phyloP scores from a whole-genome alignment of 1,284 basidiomycete species.

The Ustilago nuda region DNA sequence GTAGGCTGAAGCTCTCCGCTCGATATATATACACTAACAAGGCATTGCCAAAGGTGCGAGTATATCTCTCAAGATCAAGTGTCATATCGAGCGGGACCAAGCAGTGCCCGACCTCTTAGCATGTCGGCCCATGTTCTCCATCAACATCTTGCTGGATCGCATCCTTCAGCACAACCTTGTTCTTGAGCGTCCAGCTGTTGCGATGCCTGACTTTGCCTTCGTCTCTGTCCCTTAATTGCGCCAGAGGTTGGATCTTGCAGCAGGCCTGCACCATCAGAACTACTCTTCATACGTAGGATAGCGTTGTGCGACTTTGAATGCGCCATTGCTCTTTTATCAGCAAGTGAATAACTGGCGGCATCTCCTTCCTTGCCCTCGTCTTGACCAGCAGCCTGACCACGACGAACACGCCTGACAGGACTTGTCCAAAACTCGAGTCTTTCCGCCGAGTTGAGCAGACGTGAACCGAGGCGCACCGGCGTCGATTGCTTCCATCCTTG shows the following conservation, averaged over 20 bases:
- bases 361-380: neutral
- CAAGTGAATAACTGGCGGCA: neutral
- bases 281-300: neutral
- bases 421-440: conserved; percentile 11
- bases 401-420: neutral
- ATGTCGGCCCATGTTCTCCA: too few species aligned
- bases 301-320: neutral
- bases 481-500: conserved; percentile 41
- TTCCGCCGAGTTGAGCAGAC: conserved; percentile 24
- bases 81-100: too few species aligned
- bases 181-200: conserved; percentile 33
- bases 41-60: too few species aligned
- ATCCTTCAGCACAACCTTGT: conserved; percentile 2
- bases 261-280: neutral
- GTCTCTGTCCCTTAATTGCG: neutral
- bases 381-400: neutral
- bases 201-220: conserved; percentile 11
- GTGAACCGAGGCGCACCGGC: conserved; percentile 14
- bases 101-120: too few species aligned
- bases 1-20: too few species aligned
- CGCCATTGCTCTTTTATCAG: neutral
- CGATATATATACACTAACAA: too few species aligned
- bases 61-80: too few species aligned
- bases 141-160: too few species aligned
- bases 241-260: neutral